phyloP scores from a whole-genome alignment of 2,329 filamentous ascomycete species.

The Periconia macrospinosa region DNA sequence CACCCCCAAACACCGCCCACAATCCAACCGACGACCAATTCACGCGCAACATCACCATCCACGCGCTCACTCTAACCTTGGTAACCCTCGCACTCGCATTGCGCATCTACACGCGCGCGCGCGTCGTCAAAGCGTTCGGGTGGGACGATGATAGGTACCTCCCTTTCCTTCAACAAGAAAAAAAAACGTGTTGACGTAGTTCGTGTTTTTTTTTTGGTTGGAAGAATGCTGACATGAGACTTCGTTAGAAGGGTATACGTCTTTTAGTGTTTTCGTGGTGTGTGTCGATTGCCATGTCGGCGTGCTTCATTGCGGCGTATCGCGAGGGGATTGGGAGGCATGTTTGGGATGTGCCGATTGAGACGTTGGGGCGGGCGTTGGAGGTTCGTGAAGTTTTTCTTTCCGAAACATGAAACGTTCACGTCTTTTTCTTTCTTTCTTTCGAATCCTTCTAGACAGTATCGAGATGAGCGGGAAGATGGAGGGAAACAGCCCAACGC shows the following conservation, averaged over 20 bases:
- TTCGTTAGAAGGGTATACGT: not conserved
- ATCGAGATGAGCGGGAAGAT: too few relatives aligned
- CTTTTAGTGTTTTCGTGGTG: not conserved
- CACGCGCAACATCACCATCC: not conserved
- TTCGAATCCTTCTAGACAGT: not conserved
- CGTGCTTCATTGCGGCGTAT: not conserved
- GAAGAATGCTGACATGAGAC: too few relatives aligned
- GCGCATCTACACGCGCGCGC: not conserved
- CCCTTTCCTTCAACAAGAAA: not conserved
- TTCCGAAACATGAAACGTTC: not conserved
- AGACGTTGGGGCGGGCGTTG: not conserved
- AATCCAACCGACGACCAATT: not conserved
- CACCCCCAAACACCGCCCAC: not conserved
- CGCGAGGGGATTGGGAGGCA: not conserved
- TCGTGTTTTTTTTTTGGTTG: too few relatives aligned
- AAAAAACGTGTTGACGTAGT: not conserved
- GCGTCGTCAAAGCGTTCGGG: not conserved
- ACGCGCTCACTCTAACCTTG: not conserved
- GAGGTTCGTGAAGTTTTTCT: not conserved
- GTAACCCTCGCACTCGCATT: not conserved
- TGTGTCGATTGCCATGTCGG: not conserved
- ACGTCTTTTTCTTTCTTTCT: not conserved
- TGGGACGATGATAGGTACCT: not conserved
- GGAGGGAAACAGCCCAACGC: too few relatives aligned
- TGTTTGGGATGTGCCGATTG: not conserved